Evolutionary conservation across 2,329 filamentous ascomycete species (phyloP).

Genomic region (Trichoderma breve): DNA sequence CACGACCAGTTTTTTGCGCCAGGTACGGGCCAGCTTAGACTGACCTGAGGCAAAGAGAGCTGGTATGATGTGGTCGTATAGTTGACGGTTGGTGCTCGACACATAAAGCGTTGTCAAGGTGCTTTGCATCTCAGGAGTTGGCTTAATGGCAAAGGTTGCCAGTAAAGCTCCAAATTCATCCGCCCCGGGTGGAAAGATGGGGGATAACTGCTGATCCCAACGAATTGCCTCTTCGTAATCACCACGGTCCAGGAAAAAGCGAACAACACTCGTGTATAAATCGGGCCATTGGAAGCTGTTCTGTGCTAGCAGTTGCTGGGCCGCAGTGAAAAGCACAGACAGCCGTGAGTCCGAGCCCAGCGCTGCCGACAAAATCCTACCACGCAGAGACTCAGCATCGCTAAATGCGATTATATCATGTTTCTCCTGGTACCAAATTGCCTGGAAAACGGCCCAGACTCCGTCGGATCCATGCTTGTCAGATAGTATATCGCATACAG

Average conservation of each 20-base stretch:
- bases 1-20: conserved; percentile 44
- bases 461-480: conserved; percentile 27
- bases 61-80: conserved; percentile 55
- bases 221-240: conserved; percentile 40
- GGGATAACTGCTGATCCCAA: conserved; percentile 49
- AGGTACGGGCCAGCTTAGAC: conserved; percentile 44
- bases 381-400: conserved; percentile 30
- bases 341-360: conserved; percentile 29
- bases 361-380: conserved; percentile 33
- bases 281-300: conserved; percentile 47
- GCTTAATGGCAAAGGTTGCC: conserved; percentile 42
- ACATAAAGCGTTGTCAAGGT: conserved; percentile 47
- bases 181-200: conserved; percentile 42
- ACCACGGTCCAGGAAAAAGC: conserved; percentile 41
- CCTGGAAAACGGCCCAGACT: conserved; percentile 31
- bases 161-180: conserved; percentile 44
- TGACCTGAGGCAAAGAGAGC: conserved; percentile 48
- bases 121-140: conserved; percentile 37
- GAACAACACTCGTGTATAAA: conserved; percentile 48
- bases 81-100: conserved; percentile 39
- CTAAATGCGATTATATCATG: conserved; percentile 25
- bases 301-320: conserved; percentile 36
- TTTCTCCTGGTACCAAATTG: conserved; percentile 24
- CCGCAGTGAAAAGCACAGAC: conserved; percentile 28
- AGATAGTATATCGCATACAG: conserved; percentile 23